Conservation (phyloP, 139 green algal species). For the Desmodesmus armatus region DNA sequence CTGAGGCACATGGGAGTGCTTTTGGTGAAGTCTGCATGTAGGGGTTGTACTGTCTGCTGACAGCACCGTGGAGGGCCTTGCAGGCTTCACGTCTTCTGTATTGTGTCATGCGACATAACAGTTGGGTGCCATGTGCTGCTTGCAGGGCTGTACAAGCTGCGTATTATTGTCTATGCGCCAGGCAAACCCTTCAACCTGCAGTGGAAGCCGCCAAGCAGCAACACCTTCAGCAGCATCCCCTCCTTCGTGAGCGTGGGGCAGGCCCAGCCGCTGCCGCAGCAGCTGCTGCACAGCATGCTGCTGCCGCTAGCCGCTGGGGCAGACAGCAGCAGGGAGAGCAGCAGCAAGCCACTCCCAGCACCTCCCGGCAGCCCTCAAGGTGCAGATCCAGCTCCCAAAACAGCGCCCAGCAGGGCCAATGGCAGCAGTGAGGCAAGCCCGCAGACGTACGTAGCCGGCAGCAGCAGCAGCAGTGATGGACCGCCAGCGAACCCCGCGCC, state of each 20-base stretch:
- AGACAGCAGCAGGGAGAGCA: slow-evolving; percentile 1
- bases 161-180: slow-evolving; percentile 29
- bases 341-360: too few species aligned
- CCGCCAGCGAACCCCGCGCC: too few species aligned
- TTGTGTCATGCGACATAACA: background rate
- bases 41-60: background rate
- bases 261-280: slow-evolving; percentile 7
- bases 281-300: background rate
- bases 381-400: too few species aligned
- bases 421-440: background rate
- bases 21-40: background rate
- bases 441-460: background rate
- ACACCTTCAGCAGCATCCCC: background rate
- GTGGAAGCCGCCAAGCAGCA: background rate
- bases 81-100: background rate
- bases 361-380: too few species aligned
- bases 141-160: slow-evolving; percentile 15
- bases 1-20: background rate
- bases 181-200: slow-evolving; percentile 3
- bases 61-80: background rate
- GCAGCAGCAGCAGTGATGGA: background rate
- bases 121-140: background rate
- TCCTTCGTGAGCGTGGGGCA: slow-evolving; percentile 15
- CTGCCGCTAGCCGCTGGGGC: background rate
- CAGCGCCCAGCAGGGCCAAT: background rate